Conservation (phyloP, 2,329 filamentous ascomycete species). For the Sclerotinia nivalis region DNA sequence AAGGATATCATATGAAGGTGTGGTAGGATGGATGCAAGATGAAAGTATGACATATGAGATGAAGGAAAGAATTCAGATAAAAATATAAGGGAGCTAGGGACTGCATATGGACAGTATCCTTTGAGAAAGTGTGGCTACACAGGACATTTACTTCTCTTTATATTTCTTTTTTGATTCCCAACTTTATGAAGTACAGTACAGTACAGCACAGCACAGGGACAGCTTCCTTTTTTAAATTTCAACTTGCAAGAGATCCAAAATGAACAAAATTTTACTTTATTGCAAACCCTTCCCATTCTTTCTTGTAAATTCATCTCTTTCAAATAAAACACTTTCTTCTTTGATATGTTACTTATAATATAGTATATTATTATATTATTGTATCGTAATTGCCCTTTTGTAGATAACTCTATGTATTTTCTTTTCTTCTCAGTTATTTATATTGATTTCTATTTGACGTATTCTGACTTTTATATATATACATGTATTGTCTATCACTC, state of each 20-base stretch:
- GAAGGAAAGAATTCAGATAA: slow-evolving; percentile 12
- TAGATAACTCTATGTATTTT: background rate
- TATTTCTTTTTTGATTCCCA: slow-evolving; percentile 17
- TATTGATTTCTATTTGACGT: background rate
- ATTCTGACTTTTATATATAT: background rate
- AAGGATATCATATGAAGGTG: slow-evolving; percentile 10
- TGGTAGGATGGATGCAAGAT: slow-evolving; percentile 8
- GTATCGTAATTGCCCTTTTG: background rate
- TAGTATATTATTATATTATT: background rate
- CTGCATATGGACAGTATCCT: slow-evolving; percentile 21
- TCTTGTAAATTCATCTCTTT: background rate
- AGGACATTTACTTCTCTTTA: slow-evolving; percentile 21
- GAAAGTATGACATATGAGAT: slow-evolving; percentile 13
- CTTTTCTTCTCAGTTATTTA: background rate
- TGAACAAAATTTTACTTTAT: slow-evolving; percentile 3
- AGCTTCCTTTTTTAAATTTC: slow-evolving; percentile 15
- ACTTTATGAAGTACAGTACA: slow-evolving; percentile 21
- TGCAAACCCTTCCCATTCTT: background rate
- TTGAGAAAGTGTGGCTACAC: slow-evolving; percentile 20
- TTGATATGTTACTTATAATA: slow-evolving; percentile 9
- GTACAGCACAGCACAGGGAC: slow-evolving; percentile 12
- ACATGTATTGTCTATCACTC: background rate
- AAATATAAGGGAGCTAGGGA: background rate
- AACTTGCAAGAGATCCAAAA: slow-evolving; percentile 21
- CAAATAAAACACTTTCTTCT: background rate